A percentile compares a stretch with the other conserved stretches of the same genome.
These are phyloP conservation scores for Aspergillus neoniger DNA, from an alignment of 2,329 filamentous ascomycete genomes.

Conservation along the genomic window DNA sequence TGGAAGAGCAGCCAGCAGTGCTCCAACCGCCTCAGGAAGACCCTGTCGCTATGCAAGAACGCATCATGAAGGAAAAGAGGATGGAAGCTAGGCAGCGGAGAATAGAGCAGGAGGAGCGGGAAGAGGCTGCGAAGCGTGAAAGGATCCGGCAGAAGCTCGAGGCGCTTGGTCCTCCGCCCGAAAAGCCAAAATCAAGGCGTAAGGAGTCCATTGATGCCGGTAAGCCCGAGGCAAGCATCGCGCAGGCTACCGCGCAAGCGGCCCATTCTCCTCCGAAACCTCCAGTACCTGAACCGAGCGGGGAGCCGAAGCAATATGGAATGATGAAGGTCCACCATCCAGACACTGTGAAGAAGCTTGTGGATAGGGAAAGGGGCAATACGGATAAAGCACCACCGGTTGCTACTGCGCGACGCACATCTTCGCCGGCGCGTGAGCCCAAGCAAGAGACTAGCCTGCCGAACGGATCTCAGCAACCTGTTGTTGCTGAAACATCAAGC, in stretches of 20 bases:
- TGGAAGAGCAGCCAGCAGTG: slow-evolving; percentile 21
- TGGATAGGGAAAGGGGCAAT: slow-evolving; percentile 37
- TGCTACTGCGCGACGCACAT: slow-evolving; percentile 30
- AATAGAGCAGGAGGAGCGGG: slow-evolving; percentile 56
- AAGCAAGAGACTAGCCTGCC: slow-evolving; percentile 26
- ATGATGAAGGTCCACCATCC: slow-evolving; percentile 64
- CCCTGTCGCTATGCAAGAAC: slow-evolving; percentile 57
- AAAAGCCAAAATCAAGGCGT: slow-evolving; percentile 34
- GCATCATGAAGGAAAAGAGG: slow-evolving; percentile 62
- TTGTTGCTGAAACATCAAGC: slow-evolving; percentile 24
- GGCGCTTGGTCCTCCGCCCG: slow-evolving; percentile 51
- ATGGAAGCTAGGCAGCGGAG: slow-evolving; percentile 57
- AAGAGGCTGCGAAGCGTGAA: slow-evolving; percentile 60
- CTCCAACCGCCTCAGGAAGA: slow-evolving; percentile 37
- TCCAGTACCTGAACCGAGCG: slow-evolving; percentile 58
- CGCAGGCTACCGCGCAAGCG: slow-evolving; percentile 32
- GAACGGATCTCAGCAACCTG: slow-evolving; percentile 34
- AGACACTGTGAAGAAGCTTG: slow-evolving; percentile 53
- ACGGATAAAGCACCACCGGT: slow-evolving; percentile 34
- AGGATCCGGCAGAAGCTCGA: slow-evolving; percentile 60
- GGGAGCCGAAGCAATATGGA: slow-evolving; percentile 61
- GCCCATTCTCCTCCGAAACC: slow-evolving; percentile 59
- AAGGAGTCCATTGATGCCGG: slow-evolving; percentile 31
- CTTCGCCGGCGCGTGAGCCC: slow-evolving; percentile 35
- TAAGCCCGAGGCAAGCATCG: slow-evolving; percentile 25